These are phyloP conservation scores for Amyloporia xantha DNA, from an alignment of 768 basidiomycete genomes.

Conservation along the genomic window DNA sequence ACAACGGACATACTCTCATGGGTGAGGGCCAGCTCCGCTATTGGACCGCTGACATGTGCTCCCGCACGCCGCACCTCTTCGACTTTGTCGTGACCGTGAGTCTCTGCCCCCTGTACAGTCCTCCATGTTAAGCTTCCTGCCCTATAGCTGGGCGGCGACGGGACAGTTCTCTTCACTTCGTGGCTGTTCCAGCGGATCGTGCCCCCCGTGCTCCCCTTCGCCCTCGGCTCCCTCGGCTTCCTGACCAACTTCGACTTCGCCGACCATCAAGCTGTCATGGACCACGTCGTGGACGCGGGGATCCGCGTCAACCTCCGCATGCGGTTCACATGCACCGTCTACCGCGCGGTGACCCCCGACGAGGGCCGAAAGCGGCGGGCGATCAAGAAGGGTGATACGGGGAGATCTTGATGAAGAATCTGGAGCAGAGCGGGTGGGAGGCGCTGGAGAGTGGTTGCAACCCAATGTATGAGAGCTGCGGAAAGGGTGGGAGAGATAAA, in stretches of 20 bases:
- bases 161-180: constrained; percentile 96
- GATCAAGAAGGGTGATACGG: constrained; percentile 88
- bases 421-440: constrained; percentile 93
- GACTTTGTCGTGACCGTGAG: constrained; percentile 96
- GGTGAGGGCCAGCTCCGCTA: constrained; percentile 93
- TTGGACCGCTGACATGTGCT: constrained; percentile 98
- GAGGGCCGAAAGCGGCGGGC: constrained; percentile 62
- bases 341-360: constrained; percentile 76
- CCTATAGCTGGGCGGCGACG: constrained; percentile 89
- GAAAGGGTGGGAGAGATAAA: constrained; percentile 72
- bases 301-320: constrained; percentile 97
- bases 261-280: constrained; percentile 79
- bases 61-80: constrained; percentile 82
- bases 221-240: constrained; percentile 94
- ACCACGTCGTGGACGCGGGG: constrained; percentile 82
- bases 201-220: constrained; percentile 96
- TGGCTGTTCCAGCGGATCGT: constrained; percentile 99
- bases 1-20: constrained; percentile 20
- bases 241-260: constrained; percentile 94
- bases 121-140: not conserved
- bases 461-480: constrained; percentile 29
- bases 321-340: constrained; percentile 99
- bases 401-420: constrained; percentile 96
- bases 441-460: constrained; percentile 80
- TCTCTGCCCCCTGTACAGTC: constrained; percentile 9